phyloP scores from a whole-genome alignment of 495 filamentous ascomycete genomes.

The Penicillium macrosclerotiorum region DNA sequence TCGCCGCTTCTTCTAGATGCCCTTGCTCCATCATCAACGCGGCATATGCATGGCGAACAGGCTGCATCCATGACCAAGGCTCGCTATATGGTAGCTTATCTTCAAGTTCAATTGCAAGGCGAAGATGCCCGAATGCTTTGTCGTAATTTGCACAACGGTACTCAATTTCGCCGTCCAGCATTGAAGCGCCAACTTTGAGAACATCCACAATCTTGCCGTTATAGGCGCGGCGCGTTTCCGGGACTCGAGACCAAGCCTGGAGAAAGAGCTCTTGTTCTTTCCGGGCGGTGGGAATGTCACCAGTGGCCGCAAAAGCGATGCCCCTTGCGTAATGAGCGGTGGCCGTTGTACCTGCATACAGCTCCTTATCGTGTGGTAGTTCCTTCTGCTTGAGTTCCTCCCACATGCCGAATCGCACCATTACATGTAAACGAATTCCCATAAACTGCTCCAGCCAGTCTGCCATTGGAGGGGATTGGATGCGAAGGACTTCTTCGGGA shows the following conservation, averaged over 20 bases:
- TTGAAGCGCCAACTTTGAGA: conserved; percentile 50
- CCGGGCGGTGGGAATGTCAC: conserved; percentile 41
- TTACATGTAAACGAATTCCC: conserved; percentile 55
- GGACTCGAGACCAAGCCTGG: conserved; percentile 42
- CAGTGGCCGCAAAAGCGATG: conserved; percentile 53
- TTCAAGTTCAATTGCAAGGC: conserved; percentile 44
- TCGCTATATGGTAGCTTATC: conserved; percentile 57
- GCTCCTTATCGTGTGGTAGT: conserved; percentile 45
- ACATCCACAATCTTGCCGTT: conserved; percentile 57
- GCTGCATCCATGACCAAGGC: conserved; percentile 67
- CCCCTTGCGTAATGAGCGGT: conserved; percentile 58
- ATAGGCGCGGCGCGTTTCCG: conserved; percentile 45
- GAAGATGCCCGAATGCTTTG: conserved; percentile 49
- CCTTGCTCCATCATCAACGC: conserved; percentile 60
- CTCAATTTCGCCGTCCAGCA: conserved; percentile 63
- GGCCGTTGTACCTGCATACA: conserved; percentile 57
- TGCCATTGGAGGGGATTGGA: conserved; percentile 61
- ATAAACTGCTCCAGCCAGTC: conserved; percentile 65
- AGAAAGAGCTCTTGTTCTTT: conserved; percentile 40
- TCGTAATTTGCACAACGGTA: conserved; percentile 55
- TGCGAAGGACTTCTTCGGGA: conserved; percentile 53
- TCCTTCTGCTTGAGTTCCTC: conserved; percentile 49
- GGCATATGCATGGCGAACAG: conserved; percentile 59
- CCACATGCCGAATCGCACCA: conserved; percentile 66
- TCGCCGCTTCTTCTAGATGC: conserved; percentile 47